phyloP scores from a whole-genome alignment of 164 flowering plant species.

The Liquidambar formosana region DNA sequence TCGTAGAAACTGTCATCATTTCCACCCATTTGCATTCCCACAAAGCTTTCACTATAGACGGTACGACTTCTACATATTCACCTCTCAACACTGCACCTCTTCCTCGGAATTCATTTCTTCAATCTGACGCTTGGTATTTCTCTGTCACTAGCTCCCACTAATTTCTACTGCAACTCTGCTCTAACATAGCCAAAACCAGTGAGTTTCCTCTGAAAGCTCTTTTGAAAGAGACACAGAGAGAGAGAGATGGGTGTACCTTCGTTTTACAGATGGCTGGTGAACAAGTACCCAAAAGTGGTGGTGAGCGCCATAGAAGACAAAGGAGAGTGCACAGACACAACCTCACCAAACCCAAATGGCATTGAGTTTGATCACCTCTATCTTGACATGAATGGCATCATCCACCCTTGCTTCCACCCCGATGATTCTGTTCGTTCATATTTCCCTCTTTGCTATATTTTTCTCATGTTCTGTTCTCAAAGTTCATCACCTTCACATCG shows the following conservation, averaged over 20 bases:
- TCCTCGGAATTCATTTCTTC: too few relatives aligned
- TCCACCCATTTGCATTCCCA: too few relatives aligned
- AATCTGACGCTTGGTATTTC: too few relatives aligned
- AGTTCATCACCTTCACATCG: not conserved
- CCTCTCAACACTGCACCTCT: too few relatives aligned
- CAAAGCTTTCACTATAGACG: too few relatives aligned
- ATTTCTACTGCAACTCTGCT: too few relatives aligned
- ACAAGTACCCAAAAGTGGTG: conserved; percentile 41
- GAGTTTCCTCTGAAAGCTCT: too few relatives aligned
- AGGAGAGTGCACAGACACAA: conserved; percentile 7
- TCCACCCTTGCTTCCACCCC: conserved; percentile 68
- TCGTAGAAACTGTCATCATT: too few relatives aligned
- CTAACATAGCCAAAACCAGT: too few relatives aligned
- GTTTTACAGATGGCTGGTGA: conserved; percentile 43
- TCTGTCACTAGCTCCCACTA: too few relatives aligned
- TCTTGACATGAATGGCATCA: conserved; percentile 62
- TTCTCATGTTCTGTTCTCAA: not conserved
- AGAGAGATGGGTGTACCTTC: conserved; percentile 46
- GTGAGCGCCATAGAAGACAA: conserved; percentile 30
- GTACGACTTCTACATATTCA: too few relatives aligned
- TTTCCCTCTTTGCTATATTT: not conserved
- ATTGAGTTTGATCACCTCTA: conserved; percentile 58
- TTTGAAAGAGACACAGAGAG: conserved; percentile 1
- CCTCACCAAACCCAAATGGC: conserved; percentile 41
- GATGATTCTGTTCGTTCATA: conserved; percentile 20